Evolutionary conservation across 1,284 basidiomycete genomes (phyloP), one percentile per base, ranked within the genome.

Genomic region (Hypsizygus ulmarius): DNA sequence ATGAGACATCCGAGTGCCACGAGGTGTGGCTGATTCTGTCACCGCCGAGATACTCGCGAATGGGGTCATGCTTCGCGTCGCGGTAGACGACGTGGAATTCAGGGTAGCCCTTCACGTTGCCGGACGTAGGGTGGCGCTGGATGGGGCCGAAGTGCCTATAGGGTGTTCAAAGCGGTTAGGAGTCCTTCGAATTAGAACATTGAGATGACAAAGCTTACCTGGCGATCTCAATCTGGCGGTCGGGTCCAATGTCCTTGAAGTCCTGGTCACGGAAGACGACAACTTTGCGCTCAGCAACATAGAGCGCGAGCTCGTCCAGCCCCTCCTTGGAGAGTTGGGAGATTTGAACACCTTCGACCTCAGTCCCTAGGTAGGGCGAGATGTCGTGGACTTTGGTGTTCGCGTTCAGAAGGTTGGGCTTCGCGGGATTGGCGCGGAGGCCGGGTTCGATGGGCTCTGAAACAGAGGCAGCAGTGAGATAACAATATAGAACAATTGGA

Each of bases 231-330:
- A 79, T 73, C 56, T 79, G 78, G 45, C 65, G 61, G 39, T 80
- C 77, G 9, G 73, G 67, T 0, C 67, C 66, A 28, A 79, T 54
- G 51, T 79, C 78, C 62, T 77, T 80, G 64, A 81, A 80, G 60
- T 81, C 73, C 55, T 81, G 79, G 62, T 81, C 72, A 18, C 78
- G 70, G 64, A 83, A 77, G 16, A 79, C 58, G 1, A 82, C 63
- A 19, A 84, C 71, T 57, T 81, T 82, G 43, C 82, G 64, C 60
- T 84, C 74, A 1, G 81, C 82, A 12, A 77, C 72, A 49, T 71
- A 74, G 11, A 84, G 67, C 0, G 83, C 82, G 30, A 85, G 73
- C 59, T 85, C 80, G 54, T 85, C 79, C 12, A 81, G 69, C 2
- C 81, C 81, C 42, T 72, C 75, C 12, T 71, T 66, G 33, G 64